Evolutionary conservation across 208 protist species (phyloP).

Genomic region (Leptomonas pyrrhocoris): DNA sequence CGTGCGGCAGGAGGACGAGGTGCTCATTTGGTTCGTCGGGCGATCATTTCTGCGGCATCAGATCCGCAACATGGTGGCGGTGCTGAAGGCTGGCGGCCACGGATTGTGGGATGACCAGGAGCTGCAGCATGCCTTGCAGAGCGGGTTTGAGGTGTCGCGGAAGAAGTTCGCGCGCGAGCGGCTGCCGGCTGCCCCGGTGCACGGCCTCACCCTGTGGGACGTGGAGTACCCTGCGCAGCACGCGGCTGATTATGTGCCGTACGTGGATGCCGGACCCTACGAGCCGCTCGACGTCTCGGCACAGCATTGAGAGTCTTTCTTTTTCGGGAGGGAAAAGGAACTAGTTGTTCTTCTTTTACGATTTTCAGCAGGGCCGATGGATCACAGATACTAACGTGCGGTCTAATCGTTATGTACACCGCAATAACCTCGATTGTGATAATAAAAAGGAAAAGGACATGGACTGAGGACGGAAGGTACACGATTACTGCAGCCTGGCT

Average conservation of each 20-base stretch:
- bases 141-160: conserved; percentile 79
- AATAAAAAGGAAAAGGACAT: too few species aligned
- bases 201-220: conserved; percentile 89
- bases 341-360: background rate
- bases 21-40: conserved; percentile 88
- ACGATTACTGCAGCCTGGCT: too few species aligned
- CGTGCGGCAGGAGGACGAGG: conserved; percentile 88
- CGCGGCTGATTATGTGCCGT: conserved; percentile 63
- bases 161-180: conserved; percentile 70
- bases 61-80: conserved; percentile 88
- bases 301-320: conserved; percentile 19
- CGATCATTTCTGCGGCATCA: conserved; percentile 86
- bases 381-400: conserved; percentile 9
- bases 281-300: conserved; percentile 62
- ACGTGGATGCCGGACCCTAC: conserved; percentile 79
- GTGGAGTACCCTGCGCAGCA: conserved; percentile 79
- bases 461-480: too few species aligned
- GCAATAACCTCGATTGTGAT: too few species aligned
- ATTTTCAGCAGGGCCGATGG: background rate
- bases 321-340: background rate
- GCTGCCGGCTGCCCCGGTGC: conserved; percentile 72
- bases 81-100: conserved; percentile 76
- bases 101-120: conserved; percentile 87
- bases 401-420: too few species aligned
- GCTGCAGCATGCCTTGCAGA: conserved; percentile 70